Evolutionary conservation across 2,329 filamentous ascomycete species (phyloP).

Genomic region (Celoporthe dispersa): DNA sequence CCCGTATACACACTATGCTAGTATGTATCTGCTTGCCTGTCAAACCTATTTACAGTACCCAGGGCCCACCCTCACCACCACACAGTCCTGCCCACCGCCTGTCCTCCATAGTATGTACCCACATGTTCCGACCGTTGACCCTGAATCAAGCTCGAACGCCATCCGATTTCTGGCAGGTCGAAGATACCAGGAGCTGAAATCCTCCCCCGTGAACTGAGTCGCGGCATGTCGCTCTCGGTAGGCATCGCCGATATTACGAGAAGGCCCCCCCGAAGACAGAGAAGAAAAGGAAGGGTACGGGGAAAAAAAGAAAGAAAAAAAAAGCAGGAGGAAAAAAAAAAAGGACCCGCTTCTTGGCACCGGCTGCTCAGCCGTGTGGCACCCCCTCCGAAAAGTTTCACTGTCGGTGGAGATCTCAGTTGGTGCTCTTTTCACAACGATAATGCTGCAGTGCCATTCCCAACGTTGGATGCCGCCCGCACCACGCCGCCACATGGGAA

Average conservation of each 20-base stretch:
- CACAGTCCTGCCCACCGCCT: neutral
- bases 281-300: neutral
- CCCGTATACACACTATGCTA: neutral
- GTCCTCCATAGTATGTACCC: neutral
- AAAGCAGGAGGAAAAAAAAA: neutral
- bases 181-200: neutral
- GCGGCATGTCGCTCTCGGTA: neutral
- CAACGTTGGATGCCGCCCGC: neutral
- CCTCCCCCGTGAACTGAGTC: neutral
- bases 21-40: neutral
- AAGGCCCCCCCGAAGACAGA: neutral
- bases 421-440: neutral
- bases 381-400: neutral
- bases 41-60: neutral
- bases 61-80: neutral
- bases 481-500: neutral
- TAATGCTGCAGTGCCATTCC: neutral
- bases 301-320: neutral
- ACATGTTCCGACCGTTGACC: slow-evolving; percentile 6
- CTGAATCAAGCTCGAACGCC: neutral
- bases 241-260: neutral
- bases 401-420: neutral
- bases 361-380: slow-evolving; percentile 5
- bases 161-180: slow-evolving; percentile 1
- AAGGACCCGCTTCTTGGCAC: slow-evolving; percentile 2